These are phyloP conservation scores for Sanghuangporus baumii DNA, from an alignment of 1,284 basidiomycete species.

Conservation along the genomic window DNA sequence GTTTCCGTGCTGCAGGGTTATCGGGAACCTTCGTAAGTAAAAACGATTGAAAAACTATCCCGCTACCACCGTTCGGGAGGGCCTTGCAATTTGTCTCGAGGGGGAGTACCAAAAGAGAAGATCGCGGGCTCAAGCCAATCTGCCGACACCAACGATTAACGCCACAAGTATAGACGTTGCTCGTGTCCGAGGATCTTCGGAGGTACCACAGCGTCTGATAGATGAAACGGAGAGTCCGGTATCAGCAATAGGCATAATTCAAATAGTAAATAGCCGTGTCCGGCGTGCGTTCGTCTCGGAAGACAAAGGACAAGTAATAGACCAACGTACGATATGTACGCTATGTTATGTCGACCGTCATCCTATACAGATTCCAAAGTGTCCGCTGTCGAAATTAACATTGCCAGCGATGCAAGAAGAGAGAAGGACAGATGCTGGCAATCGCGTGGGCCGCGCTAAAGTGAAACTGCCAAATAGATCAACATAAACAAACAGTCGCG, in stretches of 20 bases:
- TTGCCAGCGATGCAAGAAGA: neutral
- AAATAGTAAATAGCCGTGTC: neutral
- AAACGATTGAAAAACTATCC: neutral
- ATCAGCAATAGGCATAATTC: neutral
- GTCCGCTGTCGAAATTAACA: neutral
- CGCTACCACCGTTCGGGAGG: neutral
- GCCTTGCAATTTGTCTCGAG: neutral
- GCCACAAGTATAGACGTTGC: neutral
- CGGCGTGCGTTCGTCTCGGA: neutral
- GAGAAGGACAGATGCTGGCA: neutral
- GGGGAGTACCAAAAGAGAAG: neutral
- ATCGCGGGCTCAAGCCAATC: neutral
- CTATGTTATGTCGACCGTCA: neutral
- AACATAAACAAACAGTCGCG: neutral
- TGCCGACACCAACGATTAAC: neutral
- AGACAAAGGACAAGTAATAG: neutral
- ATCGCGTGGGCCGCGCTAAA: no score
- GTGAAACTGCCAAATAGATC: no score
- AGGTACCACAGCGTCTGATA: neutral
- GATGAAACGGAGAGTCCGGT: neutral
- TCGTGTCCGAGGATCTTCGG: slow-evolving; percentile 1
- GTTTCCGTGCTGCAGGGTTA: neutral
- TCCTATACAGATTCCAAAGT: neutral
- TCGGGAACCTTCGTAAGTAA: neutral
- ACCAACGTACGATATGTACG: neutral